Base-by-base conservation (phyloP, 2,329 filamentous ascomycete species). In the Scytalidium sp. region DNA sequence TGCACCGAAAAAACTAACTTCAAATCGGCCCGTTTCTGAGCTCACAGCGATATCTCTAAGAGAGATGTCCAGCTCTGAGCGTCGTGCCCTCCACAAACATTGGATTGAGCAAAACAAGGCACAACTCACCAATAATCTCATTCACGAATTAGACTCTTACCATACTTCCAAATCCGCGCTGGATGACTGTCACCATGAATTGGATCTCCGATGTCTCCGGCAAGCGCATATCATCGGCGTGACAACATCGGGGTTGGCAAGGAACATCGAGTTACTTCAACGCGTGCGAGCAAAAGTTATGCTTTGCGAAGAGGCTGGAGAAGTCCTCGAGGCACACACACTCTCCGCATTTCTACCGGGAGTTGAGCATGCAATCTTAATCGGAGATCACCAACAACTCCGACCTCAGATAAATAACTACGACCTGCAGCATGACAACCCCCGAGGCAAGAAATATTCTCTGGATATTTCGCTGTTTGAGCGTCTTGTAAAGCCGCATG, bases 381-480 rank as follows among this genome's bases (percentile, higher is more conserved):
- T 74, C 45, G 71, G 71, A 3, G 71, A 74, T 52, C 71, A 74
- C 47, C 52, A 64, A 27, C 71, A 74, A 47, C 62, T 74, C n/a
- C 66, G 68, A 5, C 71, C 71, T 22, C 55, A 56, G 41, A 59
- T 56, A n/a, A 58, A 55, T 43, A 57, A 57, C 29, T 51, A 51
- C 43, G 49, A 54, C 39, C 49, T 56, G 29, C 47, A 47, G 23
- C 47, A 46, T 29, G 47, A 45, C 17, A 49, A 49, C 29, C 20
- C 46, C n/a, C 17, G 29, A 17, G 46, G 46, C 46, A 48, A 44
- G 40, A 60, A 65, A 45, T 75, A 76, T 43, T 62, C 69, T 2
- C 63, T 82, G 2, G 76, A 81, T 47, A 56, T 70, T 3, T 76
- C 71, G 1, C 67, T 78, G 1, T 81, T 82, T 56, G 78, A 81